Base-by-base conservation (phyloP, 2,329 filamentous ascomycete genomes). In the Aspergillus hortae region DNA sequence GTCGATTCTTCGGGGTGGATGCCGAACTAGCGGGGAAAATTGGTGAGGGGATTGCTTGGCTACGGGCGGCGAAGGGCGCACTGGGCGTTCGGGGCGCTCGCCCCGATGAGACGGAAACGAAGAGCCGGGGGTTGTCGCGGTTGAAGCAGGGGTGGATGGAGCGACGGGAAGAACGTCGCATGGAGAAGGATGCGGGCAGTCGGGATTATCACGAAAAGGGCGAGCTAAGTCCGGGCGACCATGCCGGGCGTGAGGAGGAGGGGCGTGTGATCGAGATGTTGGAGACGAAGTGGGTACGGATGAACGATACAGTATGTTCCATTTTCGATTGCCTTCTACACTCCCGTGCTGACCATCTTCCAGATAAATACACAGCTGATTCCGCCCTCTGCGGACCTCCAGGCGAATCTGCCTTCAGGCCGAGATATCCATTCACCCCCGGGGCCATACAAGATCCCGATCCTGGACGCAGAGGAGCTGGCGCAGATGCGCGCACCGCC, bases 1-100 rank as follows among this genome's bases (percentile, higher is more conserved):
- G 91, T 64, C 82, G 94, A 1, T 96, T 97, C 67, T 86, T 96
- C 51, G 94, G 86, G 0, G 87, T 97, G 46, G 91, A 96, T 67
- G 88, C 92, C 2, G 94, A 99, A 64, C 68, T 91, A 10, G 84
- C 84, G 1, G 90, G 88, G 0, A 86, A 92, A 70, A 88, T 87
- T 0, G 94, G 92, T 1, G 87, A 87, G 47, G 94, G 84, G 0
- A 89, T 99, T 52, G 91, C 89, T 1, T 97, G 92, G 91, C 73
- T 96, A 43, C 79, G 84, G 40, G 91, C 88, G 6, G 92, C 88
- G 0, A 82, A 87, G 57, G 84, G 85, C 55, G 87, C 92, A 58
- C 73, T 96, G 4, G 90, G 89, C 0, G 74, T 91, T 7, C 79
- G 83, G 55, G 71, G 67, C 67, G 65, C 64, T 7, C 67, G 70